phyloP scores from a whole-genome alignment of 2,329 filamentous ascomycete species.

The Calonectria naviculata region DNA sequence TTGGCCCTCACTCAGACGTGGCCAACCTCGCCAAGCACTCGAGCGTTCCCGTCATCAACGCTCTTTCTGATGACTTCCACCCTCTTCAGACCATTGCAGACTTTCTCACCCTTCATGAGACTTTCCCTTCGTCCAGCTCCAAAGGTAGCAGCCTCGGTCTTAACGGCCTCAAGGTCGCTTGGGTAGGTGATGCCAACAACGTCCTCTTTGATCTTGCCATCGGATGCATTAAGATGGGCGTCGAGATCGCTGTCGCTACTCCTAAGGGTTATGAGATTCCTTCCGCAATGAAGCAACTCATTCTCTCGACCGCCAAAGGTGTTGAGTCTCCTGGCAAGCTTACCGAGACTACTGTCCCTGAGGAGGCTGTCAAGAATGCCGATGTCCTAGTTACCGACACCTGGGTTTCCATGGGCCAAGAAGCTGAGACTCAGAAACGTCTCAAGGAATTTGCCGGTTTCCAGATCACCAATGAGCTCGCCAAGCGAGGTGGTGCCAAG shows the following conservation, averaged over 20 bases:
- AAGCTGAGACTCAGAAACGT: slow-evolving; percentile 82
- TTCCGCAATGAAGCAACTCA: slow-evolving; percentile 76
- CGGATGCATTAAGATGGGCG: slow-evolving; percentile 86
- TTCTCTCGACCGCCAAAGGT: slow-evolving; percentile 70
- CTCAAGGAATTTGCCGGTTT: slow-evolving; percentile 88
- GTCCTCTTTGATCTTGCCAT: slow-evolving; percentile 95
- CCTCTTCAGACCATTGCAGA: slow-evolving; percentile 96
- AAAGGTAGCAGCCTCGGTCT: slow-evolving; percentile 68
- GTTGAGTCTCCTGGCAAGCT: slow-evolving; percentile 73
- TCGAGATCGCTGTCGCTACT: slow-evolving; percentile 88
- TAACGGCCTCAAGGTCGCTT: slow-evolving; percentile 89
- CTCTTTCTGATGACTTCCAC: slow-evolving; percentile 90
- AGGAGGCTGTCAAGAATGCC: slow-evolving; percentile 86
- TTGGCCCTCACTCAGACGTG: slow-evolving; percentile 82
- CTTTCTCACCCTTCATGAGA: slow-evolving; percentile 89
- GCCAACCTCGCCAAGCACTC: slow-evolving; percentile 77
- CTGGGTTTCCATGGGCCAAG: slow-evolving; percentile 99
- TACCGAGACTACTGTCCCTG: slow-evolving; percentile 80
- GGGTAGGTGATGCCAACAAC: slow-evolving; percentile 97
- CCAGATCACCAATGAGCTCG: slow-evolving; percentile 90
- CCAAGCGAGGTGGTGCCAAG: slow-evolving; percentile 86
- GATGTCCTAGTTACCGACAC: slow-evolving; percentile 96
- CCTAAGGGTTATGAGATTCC: slow-evolving; percentile 89
- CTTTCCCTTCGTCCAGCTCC: slow-evolving; percentile 65
- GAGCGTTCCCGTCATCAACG: slow-evolving; percentile 85